Percentiles rank a stretch among this genome's conserved stretches.
These are phyloP conservation scores for Taiwanofungus camphoratus DNA, from an alignment of 1,284 basidiomycete species.

Conservation along the genomic window DNA sequence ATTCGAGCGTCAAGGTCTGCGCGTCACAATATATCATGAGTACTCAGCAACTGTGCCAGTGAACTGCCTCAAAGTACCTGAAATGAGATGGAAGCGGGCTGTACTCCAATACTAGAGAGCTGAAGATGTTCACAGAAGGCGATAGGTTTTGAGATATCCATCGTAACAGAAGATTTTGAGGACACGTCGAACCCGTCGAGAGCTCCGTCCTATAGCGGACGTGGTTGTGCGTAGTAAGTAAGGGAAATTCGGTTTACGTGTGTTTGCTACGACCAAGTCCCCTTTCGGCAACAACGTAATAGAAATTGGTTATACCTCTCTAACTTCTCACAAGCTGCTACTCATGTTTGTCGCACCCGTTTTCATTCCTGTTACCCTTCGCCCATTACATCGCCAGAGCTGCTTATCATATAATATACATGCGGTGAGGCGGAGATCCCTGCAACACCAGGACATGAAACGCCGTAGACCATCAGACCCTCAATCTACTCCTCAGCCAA, in stretches of 20 bases:
- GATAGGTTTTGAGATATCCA: slow-evolving; percentile 26
- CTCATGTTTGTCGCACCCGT: background rate
- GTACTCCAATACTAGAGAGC: slow-evolving; percentile 93
- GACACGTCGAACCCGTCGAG: slow-evolving; percentile 21
- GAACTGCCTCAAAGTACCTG: slow-evolving; percentile 54
- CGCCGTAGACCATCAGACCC: background rate
- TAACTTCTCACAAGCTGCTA: background rate
- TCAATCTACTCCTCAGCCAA: slow-evolving; percentile 47
- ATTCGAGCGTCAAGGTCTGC: slow-evolving; percentile 88
- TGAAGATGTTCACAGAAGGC: slow-evolving; percentile 75
- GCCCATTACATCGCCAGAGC: background rate
- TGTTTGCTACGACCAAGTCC: slow-evolving; percentile 15
- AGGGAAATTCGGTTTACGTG: slow-evolving; percentile 18
- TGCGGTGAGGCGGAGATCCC: background rate
- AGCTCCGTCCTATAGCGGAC: slow-evolving; percentile 23
- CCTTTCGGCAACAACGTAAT: background rate
- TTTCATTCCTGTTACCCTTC: background rate
- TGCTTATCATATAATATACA: background rate
- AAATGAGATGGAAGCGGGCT: slow-evolving; percentile 96
- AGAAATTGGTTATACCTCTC: too few relatives aligned
- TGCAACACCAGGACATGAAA: too few relatives aligned
- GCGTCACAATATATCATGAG: background rate
- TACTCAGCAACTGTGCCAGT: slow-evolving; percentile 21
- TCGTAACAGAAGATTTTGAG: slow-evolving; percentile 7
- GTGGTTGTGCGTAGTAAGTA: slow-evolving; percentile 18